phyloP scores from a whole-genome alignment of 495 filamentous ascomycete species.

The Halenospora varia region DNA sequence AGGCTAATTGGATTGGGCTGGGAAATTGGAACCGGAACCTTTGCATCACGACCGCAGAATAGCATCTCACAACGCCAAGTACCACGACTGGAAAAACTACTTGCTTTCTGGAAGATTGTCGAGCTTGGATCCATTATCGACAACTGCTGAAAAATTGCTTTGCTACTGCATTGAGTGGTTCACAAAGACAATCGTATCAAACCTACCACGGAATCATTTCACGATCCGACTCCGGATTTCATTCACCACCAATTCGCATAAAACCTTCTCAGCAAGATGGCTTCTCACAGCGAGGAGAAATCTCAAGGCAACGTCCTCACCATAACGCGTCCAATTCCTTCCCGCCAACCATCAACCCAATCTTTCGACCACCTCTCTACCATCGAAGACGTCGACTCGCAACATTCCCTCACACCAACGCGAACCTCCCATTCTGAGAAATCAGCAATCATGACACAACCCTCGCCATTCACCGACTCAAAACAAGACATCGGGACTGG shows the following conservation, averaged over 20 bases:
- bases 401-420: conserved; percentile 11
- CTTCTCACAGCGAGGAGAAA: conserved; percentile 14
- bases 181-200: no score
- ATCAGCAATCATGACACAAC: background rate
- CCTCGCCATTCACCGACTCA: conserved; percentile 5
- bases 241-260: no score
- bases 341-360: conserved; percentile 10
- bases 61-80: background rate
- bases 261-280: no score
- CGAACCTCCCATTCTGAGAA: conserved; percentile 11
- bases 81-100: no score
- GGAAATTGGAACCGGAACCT: background rate
- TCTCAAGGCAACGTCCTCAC: conserved; percentile 10
- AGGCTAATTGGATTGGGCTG: background rate
- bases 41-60: background rate
- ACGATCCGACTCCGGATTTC: no score
- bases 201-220: no score
- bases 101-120: no score
- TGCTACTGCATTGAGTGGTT: no score
- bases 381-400: conserved; percentile 21
- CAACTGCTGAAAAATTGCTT: no score
- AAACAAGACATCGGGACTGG: conserved; percentile 5
- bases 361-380: conserved; percentile 10
- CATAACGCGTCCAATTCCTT: conserved; percentile 12
- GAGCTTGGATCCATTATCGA: no score